A percentile compares a stretch with the other conserved stretches of the same genome.
These are phyloP conservation scores for Phytophthora constricta DNA, from an alignment of 352 stramenopile genomes.

Conservation along the genomic window DNA sequence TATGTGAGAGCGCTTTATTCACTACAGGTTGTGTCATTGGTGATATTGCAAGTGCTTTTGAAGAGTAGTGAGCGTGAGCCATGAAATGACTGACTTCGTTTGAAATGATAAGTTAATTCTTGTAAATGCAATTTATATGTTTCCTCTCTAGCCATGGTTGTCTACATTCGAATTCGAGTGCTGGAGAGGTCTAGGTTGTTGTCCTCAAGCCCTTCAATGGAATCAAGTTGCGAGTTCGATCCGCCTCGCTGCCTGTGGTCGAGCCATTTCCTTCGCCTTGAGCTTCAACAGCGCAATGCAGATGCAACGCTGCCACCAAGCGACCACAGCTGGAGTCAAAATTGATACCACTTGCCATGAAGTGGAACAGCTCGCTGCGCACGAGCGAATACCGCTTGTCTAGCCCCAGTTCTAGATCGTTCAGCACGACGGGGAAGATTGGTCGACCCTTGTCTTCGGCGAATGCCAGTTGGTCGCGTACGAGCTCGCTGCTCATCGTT, in stretches of 20 bases:
- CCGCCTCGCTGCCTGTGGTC: conserved; percentile 7
- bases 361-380: conserved; percentile 72
- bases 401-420: conserved; percentile 62
- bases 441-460: conserved; percentile 71
- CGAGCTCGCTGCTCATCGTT: conserved; percentile 59
- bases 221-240: conserved; percentile 22
- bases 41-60: background rate
- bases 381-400: conserved; percentile 75
- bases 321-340: conserved; percentile 55
- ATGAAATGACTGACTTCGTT: too few species aligned
- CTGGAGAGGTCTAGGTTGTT: conserved; percentile 14
- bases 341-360: conserved; percentile 47
- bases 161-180: conserved; percentile 30
- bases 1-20: conserved; percentile 17
- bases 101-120: too few species aligned
- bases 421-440: conserved; percentile 69
- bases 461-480: conserved; percentile 73
- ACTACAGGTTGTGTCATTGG: conserved; percentile 11
- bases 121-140: background rate
- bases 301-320: conserved; percentile 3
- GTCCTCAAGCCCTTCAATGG: conserved; percentile 9
- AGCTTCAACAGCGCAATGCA: background rate
- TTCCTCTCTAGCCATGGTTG: background rate
- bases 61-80: too few species aligned
- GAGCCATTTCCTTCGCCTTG: conserved; percentile 11